Conservation (phyloP, 2,329 filamentous ascomycete genomes). For the Orbilia quercus region DNA sequence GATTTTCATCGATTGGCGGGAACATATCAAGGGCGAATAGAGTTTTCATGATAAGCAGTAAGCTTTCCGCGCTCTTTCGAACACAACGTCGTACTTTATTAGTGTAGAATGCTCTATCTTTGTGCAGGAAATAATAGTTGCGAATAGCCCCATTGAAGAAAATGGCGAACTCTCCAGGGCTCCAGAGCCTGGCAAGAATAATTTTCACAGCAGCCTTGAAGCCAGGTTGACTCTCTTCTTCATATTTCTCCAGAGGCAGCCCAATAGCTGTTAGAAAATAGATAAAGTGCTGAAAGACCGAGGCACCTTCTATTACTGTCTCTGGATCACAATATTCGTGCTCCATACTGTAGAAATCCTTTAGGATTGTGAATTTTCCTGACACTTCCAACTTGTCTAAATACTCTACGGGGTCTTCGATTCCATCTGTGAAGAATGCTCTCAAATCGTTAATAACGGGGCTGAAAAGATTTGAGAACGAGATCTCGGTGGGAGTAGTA, state of each 20-base stretch:
- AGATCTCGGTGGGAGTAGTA: too few species aligned
- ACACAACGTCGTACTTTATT: neutral
- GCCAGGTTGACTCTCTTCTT: neutral
- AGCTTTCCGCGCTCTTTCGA: constrained; percentile 8
- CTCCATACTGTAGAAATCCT: constrained; percentile 13
- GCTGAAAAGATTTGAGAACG: neutral
- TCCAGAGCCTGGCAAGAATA: constrained; percentile 30
- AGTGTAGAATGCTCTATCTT: constrained; percentile 2
- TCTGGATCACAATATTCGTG: constrained; percentile 12
- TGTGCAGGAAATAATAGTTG: constrained; percentile 25
- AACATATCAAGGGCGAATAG: neutral
- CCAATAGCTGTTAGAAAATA: constrained; percentile 10
- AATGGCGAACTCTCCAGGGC: neutral
- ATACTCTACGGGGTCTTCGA: neutral
- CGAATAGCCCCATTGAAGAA: constrained; percentile 18
- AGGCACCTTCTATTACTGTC: neutral
- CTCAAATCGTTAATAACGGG: neutral
- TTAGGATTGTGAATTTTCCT: constrained; percentile 18
- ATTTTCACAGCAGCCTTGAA: neutral
- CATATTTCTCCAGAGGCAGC: neutral
- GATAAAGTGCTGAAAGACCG: constrained; percentile 25
- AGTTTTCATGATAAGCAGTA: constrained; percentile 8
- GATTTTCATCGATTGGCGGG: neutral
- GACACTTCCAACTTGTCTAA: neutral
- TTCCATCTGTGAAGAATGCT: neutral